These are phyloP conservation scores for Isoetes taiwanensis DNA, from an alignment of 75 land plant genomes.

Conservation along the genomic window DNA sequence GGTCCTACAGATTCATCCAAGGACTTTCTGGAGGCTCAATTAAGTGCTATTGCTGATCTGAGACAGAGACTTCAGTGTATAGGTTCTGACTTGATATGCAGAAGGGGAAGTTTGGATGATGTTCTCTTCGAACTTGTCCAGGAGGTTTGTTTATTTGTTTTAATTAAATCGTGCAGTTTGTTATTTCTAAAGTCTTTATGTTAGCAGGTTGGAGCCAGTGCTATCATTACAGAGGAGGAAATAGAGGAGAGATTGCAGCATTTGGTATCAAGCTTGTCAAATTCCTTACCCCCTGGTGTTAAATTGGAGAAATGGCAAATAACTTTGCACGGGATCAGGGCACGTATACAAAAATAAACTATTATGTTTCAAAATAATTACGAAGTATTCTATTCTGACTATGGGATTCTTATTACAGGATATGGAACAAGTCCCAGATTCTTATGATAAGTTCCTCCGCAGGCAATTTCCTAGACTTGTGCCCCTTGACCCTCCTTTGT, in stretches of 20 bases:
- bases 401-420: no score
- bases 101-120: constrained; percentile 44
- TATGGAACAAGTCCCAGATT: no score
- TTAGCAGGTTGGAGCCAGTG: constrained; percentile 53
- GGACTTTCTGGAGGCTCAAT: constrained; percentile 45
- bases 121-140: constrained; percentile 42
- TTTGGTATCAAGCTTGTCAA: constrained; percentile 28
- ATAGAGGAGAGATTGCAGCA: constrained; percentile 33
- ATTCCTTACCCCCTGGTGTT: not conserved
- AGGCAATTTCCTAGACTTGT: constrained; percentile 23
- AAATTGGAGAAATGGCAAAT: constrained; percentile 39
- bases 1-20: constrained; percentile 81
- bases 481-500: constrained; percentile 32
- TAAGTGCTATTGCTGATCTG: constrained; percentile 49
- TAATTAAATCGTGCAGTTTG: not conserved
- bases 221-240: constrained; percentile 60
- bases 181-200: not conserved
- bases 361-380: no score
- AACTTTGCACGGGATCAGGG: constrained; percentile 55
- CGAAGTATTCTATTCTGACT: no score
- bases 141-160: constrained; percentile 35
- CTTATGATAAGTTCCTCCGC: constrained; percentile 40
- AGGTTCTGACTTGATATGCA: constrained; percentile 51
- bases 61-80: constrained; percentile 32
- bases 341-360: no score